phyloP scores from a whole-genome alignment of 106 monocot species.

The Allium fistulosum region DNA sequence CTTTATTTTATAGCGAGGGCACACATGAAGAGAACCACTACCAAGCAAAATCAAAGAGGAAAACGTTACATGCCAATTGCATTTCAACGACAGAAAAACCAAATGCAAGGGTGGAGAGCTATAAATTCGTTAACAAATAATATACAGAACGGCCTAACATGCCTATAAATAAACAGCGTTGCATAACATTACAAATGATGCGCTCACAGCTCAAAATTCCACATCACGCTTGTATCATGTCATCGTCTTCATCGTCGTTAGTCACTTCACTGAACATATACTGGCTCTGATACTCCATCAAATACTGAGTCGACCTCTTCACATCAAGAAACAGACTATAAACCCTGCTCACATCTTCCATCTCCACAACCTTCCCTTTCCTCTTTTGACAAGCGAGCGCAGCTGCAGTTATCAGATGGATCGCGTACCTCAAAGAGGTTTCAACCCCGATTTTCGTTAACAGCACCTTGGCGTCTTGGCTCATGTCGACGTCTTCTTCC shows the following conservation, averaged over 20 bases:
- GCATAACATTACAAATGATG: no score
- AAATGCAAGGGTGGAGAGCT: no score
- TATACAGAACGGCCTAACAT: no score
- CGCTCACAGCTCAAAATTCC: background rate
- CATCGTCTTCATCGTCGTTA: constrained; percentile 40
- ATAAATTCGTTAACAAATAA: no score
- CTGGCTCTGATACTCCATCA: constrained; percentile 92
- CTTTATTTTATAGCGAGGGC: no score
- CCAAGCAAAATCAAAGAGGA: no score
- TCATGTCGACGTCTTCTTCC: constrained; percentile 97
- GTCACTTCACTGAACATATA: constrained; percentile 80
- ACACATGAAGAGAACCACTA: no score
- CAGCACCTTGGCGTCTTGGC: constrained; percentile 58
- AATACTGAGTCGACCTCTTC: constrained; percentile 86
- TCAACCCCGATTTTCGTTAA: constrained; percentile 85
- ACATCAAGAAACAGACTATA: constrained; percentile 89
- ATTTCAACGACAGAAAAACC: no score
- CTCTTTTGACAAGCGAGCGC: constrained; percentile 80
- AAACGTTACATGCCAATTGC: no score
- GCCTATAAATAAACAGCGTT: no score
- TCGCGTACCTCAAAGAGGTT: constrained; percentile 79
- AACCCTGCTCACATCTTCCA: constrained; percentile 83
- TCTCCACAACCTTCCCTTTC: constrained; percentile 81
- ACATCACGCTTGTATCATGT: constrained; percentile 46
- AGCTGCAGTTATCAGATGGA: constrained; percentile 74